Conservation (phyloP, 495 filamentous ascomycete species). For the Podospora anserina region DNA sequence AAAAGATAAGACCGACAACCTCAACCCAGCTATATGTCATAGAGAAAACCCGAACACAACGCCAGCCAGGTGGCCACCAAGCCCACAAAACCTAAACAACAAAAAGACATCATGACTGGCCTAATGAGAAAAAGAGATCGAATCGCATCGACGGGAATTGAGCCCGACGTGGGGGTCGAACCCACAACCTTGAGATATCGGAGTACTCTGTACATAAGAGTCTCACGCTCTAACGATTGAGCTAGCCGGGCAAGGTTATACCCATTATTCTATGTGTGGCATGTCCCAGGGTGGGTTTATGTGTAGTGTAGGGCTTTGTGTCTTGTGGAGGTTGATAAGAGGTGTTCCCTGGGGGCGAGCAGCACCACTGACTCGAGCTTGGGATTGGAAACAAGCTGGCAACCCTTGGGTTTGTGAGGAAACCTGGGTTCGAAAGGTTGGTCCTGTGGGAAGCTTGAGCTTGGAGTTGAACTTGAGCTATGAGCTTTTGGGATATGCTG, state of each 20-base stretch:
- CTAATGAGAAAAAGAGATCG: background rate
- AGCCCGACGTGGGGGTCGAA: background rate
- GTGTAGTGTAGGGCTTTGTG: background rate
- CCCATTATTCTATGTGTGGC: background rate
- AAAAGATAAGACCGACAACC: no score
- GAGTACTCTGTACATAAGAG: constrained; percentile 50
- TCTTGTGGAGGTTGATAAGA: no score
- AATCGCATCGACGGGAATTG: background rate
- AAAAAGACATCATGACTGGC: background rate
- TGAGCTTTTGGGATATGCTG: no score
- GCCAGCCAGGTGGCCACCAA: no score
- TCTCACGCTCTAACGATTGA: constrained; percentile 83
- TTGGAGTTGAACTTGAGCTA: background rate
- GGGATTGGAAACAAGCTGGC: background rate
- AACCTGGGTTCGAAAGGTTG: background rate
- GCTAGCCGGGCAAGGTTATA: constrained; percentile 51
- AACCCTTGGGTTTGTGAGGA: background rate
- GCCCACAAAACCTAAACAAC: no score
- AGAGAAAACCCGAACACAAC: no score
- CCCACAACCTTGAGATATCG: background rate
- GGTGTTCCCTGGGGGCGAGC: background rate
- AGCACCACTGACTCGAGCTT: background rate
- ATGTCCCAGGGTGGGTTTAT: background rate
- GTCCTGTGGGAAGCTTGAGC: background rate
- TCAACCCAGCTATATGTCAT: no score